Base-by-base conservation (phyloP, 2,329 filamentous ascomycete species). In the Penicillium sp. region DNA sequence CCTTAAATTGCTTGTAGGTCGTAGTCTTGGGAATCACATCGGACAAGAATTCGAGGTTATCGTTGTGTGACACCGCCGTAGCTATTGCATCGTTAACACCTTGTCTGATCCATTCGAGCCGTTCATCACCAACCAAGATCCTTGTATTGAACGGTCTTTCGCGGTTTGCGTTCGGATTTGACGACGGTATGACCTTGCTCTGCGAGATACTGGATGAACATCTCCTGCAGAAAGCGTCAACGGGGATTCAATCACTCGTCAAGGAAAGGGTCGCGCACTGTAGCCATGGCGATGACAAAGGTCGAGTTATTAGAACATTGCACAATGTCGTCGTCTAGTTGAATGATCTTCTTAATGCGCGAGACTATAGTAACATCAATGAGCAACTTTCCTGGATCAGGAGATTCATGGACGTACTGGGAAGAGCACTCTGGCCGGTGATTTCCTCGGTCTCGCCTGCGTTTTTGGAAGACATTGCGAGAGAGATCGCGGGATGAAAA, bases 301-400 rank as follows among this genome's bases (percentile, higher is more conserved):
- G 89, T 85, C 37, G 90, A 90, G 58, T 94, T 94, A 64, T 89
- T 94, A 31, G 89, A 94, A 64, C 87, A 94, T 60, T 85, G 78
- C 46, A 72, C 74, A 45, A 95, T 84, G 46, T 95, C 90, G 29
- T 85, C 80, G 64, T 98, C 92, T 41, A 87, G 77, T 32, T 80
- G 77, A 44, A 98, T 86, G 60, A 98, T 95, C 69, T 94, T 95
- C 69, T 95, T 95, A 42, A 98, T 86, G 55, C 92, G 80, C 12
- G 92, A 85, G 39, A 96, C 92, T 96, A 55, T 22, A 14, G n/a
- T 12, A n/a, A n/a, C n/a, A 15, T 9, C 13, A 3, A 30, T 13
- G 7, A 13, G 28, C 14, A 6, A 9, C 14, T 9, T n/a, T 30
- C 28, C 8, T 6, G 13, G 8, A 13, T 30, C 28, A 14, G 10